phyloP scores from a whole-genome alignment of 345 rosid species.

The rapeseed (Brassica napus) region DNA sequence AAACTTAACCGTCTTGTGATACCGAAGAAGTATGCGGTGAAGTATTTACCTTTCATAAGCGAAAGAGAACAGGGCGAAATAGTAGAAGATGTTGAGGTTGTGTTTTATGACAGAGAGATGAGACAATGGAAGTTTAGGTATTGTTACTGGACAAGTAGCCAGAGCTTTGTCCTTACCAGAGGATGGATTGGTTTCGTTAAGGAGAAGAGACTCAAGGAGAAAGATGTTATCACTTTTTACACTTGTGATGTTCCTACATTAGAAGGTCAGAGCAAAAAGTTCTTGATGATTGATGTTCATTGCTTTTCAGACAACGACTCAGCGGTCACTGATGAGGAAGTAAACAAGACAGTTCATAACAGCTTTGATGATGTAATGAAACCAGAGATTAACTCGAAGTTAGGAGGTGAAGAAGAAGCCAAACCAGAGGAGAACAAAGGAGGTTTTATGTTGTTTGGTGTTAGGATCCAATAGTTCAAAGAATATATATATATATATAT shows the following conservation, averaged over 20 bases:
- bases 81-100: conserved; percentile 45
- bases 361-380: not conserved
- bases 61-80: conserved; percentile 16
- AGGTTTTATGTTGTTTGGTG: not conserved
- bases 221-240: not conserved
- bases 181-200: conserved; percentile 20
- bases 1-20: conserved; percentile 41
- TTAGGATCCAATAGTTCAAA: not conserved
- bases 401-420: not conserved
- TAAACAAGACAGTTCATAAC: not conserved
- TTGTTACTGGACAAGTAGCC: conserved; percentile 88
- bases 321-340: not conserved
- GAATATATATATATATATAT: not conserved
- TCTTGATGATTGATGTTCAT: not conserved
- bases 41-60: conserved; percentile 51
- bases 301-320: not conserved
- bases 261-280: not conserved
- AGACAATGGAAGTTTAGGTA: conserved; percentile 12
- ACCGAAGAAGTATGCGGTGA: conserved; percentile 65
- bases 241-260: not conserved
- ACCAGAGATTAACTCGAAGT: not conserved
- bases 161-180: conserved; percentile 75
- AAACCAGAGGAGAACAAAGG: not conserved
- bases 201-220: not conserved
- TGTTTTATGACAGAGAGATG: conserved; percentile 65